Base-by-base conservation (phyloP, 1,284 basidiomycete genomes). In the Volvariella surrecta region DNA sequence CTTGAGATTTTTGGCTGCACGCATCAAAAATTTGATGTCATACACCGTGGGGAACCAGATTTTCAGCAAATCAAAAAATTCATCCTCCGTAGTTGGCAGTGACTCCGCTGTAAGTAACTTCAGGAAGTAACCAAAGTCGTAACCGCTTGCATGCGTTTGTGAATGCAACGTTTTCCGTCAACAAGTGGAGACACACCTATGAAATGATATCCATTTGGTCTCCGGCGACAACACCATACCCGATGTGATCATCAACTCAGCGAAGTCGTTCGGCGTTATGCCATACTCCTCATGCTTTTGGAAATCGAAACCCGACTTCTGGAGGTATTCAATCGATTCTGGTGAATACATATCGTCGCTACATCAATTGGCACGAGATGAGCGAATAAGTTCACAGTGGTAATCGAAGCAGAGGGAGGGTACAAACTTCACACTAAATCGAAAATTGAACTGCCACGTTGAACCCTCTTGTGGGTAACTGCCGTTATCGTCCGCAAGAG, bases 371-470 rank as follows among this genome's bases (percentile, higher is more conserved):
- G 34, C 44, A 4, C 8, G 17, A 28, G 21, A 37, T 7, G 13
- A 40, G 11, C 22, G 10, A 21, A 39, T 38, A 19, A 40, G 31
- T 37, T 32, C 21, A 44, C n/a, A n/a, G n/a, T n/a, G n/a, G n/a
- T n/a, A n/a, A n/a, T n/a, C n/a, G n/a, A n/a, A n/a, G n/a, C n/a
- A n/a, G n/a, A n/a, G 24, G 13, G 22, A 4, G n/a, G 19, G 32
- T 28, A 74, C 88, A 55, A 61, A 94, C 91, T 79, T 78, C 52
- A 92, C 68, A 63, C 81, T 91, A 67, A 99, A 99, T 53, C 80
- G 78, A 66, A 99, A 98, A 67, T 99, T 99, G 71, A 99, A 99
- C 65, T 99, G 96, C 95, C 95, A 99, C 24, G 93, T 97, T 42
- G 88, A 89, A 40, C 85, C 79, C 43, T 94, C 91, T 49, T 82